Evolutionary conservation across 495 filamentous ascomycete genomes (phyloP).

Genomic region (Rostrohypoxylon terebratum): DNA sequence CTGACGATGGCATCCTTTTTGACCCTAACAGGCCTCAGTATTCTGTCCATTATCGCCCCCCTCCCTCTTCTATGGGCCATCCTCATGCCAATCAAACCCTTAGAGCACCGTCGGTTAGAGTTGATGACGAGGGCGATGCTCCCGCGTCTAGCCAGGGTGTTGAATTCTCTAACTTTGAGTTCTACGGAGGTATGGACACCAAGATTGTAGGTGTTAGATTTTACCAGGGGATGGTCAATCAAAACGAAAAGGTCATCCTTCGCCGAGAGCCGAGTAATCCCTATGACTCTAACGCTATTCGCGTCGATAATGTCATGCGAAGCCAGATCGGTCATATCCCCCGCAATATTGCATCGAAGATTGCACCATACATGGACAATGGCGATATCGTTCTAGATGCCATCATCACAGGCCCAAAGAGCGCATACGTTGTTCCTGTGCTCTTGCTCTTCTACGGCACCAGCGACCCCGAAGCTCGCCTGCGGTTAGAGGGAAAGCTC

Average conservation of each 20-base stretch:
- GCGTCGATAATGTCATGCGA: conserved; percentile 81
- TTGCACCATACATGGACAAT: conserved; percentile 75
- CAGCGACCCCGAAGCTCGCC: conserved; percentile 61
- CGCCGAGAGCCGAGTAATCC: conserved; percentile 76
- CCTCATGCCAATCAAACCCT: conserved; percentile 24
- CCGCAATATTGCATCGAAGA: conserved; percentile 70
- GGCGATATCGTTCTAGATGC: conserved; percentile 72
- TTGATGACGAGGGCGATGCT: conserved; percentile 59
- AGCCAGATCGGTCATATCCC: conserved; percentile 86
- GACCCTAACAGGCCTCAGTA: no score
- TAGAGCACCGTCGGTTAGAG: conserved; percentile 44
- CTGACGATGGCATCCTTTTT: no score
- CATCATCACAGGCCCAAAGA: conserved; percentile 70
- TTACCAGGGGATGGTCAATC: conserved; percentile 77
- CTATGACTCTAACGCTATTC: conserved; percentile 84
- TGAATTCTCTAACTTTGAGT: conserved; percentile 43
- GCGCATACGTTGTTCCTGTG: conserved; percentile 76
- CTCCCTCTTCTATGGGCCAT: conserved; percentile 32
- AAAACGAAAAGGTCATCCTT: conserved; percentile 77
- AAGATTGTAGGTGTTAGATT: conserved; percentile 87
- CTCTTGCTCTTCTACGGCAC: conserved; percentile 75
- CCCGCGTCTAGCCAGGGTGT: conserved; percentile 64
- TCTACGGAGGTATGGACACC: conserved; percentile 57
- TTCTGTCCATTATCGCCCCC: conserved; percentile 20
- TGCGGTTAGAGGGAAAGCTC: conserved; percentile 69